Evolutionary conservation across 148 eudicot genomes (phyloP), one percentile per base, ranked within the genome.

Genomic region (Amaranthus hypochondriacus): DNA sequence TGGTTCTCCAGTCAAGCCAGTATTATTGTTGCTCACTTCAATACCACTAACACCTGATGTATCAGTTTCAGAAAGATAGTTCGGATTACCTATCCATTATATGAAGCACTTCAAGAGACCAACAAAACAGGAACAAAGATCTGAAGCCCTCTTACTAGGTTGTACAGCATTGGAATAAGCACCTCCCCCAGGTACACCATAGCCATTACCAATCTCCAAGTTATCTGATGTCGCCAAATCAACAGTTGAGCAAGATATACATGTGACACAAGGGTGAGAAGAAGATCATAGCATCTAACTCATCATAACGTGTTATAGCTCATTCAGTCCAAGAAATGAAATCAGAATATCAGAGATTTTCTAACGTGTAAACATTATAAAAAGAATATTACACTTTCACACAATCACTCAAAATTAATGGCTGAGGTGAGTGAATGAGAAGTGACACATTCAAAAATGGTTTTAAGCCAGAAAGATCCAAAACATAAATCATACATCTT

Each of bases 171-270:
- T 78, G 74, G 63, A 52, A 70, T 91, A 91, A 83, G 97, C 98
- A 75, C 91, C 98, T 64, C 98, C 98, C 75, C 98, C 98, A 7
- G 98, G 98, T 68, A 94, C 97, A 39, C 98, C 98, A 83, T 94
- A 94, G 56, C 98, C 98, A 85, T 94, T 94, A 81, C 98, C 98
- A 62, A 94, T 94, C 74, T 94, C 98, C 76, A 85, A 56, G 81
- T 94, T 89, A 74, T 84, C 98, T 94, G 79, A 70, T 54, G 79
- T 28, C 39, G 51, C 58, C 72, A 76, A 57, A 53, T 2, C 61
- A 71, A 73, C 60, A 55, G 10, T 44, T 62, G 6, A 50, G 2
- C 56, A 69, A 39, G 47, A 73, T 51, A 62, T 54, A 48, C 10
- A 58, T 69, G 42, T 39, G 58, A 56, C 28, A 44, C 14, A 44